These are phyloP conservation scores for Yamadazyma diospyri DNA, from an alignment of 1,139 yeast genomes.

Conservation along the genomic window DNA sequence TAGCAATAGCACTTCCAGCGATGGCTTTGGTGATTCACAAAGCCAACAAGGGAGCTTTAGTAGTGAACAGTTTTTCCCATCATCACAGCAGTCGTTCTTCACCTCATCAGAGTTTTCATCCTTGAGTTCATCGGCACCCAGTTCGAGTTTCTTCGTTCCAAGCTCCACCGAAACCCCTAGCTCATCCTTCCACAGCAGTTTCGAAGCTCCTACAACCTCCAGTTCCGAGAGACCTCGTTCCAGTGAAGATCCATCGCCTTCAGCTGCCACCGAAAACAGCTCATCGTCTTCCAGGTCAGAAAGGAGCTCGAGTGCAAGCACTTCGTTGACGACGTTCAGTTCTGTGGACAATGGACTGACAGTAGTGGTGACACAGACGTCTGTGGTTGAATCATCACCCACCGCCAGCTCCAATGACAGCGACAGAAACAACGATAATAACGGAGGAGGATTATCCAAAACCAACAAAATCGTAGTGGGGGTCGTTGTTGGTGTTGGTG, in stretches of 20 bases:
- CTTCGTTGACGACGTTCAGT: constrained; percentile 24
- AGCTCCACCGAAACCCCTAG: background rate
- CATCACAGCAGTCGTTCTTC: too few species aligned
- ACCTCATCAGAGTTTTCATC: too few species aligned
- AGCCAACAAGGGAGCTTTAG: too few species aligned
- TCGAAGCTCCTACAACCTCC: background rate
- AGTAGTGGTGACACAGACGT: constrained; percentile 37
- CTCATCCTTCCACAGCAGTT: background rate
- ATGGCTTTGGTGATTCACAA: background rate
- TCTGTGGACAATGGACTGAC: constrained; percentile 38
- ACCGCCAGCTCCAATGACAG: constrained; percentile 22
- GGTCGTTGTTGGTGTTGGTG: constrained; percentile 51
- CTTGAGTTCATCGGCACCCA: too few species aligned
- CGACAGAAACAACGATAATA: constrained; percentile 5
- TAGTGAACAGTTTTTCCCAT: too few species aligned
- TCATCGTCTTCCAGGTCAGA: constrained; percentile 1
- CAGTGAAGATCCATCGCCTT: constrained; percentile 2
- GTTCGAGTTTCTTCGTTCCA: background rate
- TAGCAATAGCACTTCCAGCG: background rate
- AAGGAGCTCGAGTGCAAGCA: background rate
- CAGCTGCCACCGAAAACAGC: constrained; percentile 2
- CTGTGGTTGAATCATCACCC: constrained; percentile 27
- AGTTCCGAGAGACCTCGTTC: background rate
- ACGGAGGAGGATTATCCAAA: constrained; percentile 34
- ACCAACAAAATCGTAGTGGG: constrained; percentile 49